These are phyloP conservation scores for Ettlia oleoabundans DNA, from an alignment of 139 green algal genomes.

Conservation along the genomic window DNA sequence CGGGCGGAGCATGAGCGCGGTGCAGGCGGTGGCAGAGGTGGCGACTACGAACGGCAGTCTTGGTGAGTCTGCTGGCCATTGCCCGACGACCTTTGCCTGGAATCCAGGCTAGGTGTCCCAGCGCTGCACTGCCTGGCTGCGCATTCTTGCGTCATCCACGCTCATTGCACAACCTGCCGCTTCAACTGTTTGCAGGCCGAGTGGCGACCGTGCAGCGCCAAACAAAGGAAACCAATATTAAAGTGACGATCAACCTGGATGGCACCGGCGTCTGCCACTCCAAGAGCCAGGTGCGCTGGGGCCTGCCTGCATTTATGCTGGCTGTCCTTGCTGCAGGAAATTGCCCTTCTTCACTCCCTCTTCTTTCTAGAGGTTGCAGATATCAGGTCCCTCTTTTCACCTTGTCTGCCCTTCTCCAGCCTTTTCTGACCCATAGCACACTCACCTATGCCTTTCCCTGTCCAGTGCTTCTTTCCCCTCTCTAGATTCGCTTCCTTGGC, in stretches of 20 bases:
- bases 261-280: conserved; percentile 85
- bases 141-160: too few relatives aligned
- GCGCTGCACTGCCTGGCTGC: too few relatives aligned
- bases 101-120: too few relatives aligned
- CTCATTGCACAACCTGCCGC: neutral
- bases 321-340: neutral
- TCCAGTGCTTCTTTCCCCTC: too few relatives aligned
- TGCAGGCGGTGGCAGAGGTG: conserved; percentile 3
- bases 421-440: too few relatives aligned
- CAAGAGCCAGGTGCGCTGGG: conserved; percentile 15
- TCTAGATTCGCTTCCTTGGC: too few relatives aligned
- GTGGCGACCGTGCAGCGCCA: conserved; percentile 62
- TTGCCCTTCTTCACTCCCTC: too few relatives aligned
- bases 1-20: conserved; percentile 16
- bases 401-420: too few relatives aligned
- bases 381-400: too few relatives aligned
- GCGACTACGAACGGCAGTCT: neutral
- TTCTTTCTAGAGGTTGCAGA: too few relatives aligned
- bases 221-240: conserved; percentile 95
- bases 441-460: too few relatives aligned
- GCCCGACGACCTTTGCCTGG: neutral
- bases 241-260: conserved; percentile 92
- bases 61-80: neutral
- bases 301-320: too few relatives aligned
- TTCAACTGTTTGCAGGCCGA: neutral